phyloP scores from a whole-genome alignment of 768 basidiomycete species.

The Mrakia gelida region DNA sequence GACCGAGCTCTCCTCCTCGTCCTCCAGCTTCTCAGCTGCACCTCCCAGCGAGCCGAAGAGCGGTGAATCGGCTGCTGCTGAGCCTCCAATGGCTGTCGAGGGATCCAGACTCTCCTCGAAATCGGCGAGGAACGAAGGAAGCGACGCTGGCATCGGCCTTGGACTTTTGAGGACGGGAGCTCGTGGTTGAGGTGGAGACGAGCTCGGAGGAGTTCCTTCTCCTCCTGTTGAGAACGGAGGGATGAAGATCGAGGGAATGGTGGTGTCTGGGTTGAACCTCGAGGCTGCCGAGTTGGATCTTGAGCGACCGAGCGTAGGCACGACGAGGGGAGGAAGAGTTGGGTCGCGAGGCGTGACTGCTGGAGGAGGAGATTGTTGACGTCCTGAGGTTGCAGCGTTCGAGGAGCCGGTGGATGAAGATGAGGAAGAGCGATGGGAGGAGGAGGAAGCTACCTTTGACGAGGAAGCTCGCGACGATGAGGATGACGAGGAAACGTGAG shows the following conservation, averaged over 20 bases:
- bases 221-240: not conserved
- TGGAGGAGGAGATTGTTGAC: not conserved
- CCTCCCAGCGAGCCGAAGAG: not conserved
- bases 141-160: constrained; percentile 12
- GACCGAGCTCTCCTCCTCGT: not conserved
- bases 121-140: constrained; percentile 18
- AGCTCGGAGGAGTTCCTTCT: not conserved
- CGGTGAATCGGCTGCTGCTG: not conserved
- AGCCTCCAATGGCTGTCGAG: not conserved
- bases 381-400: not conserved
- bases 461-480: not conserved
- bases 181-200: not conserved
- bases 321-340: not conserved
- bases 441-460: not conserved
- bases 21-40: not conserved
- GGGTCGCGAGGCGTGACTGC: not conserved
- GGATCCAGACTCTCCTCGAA: not conserved
- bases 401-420: not conserved
- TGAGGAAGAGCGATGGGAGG: not conserved
- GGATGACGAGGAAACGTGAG: not conserved
- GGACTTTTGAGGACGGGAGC: constrained; percentile 25
- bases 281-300: not conserved
- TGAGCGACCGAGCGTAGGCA: not conserved
- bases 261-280: not conserved
- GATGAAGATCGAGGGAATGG: not conserved